Base-by-base conservation (phyloP, 116 monocot species). In the Thalassia testudinum region DNA sequence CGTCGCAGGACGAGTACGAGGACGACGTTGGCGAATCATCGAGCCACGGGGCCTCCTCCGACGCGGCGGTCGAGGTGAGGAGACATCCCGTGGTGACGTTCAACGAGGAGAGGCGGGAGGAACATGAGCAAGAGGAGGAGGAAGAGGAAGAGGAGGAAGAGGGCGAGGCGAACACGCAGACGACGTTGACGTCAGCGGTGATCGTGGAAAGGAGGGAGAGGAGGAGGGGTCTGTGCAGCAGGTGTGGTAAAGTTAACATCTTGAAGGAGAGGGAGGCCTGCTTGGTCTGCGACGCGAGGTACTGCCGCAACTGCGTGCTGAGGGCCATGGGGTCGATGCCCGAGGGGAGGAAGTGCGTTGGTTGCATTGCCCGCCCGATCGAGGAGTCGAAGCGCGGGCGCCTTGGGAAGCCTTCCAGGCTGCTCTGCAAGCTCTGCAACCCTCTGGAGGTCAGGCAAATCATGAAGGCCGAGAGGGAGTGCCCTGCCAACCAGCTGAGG, bases 321-420 rank as follows among this genome's bases (percentile, higher is more conserved):
- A 68, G 58, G 29, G 69, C 72, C 14, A 78, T 78, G 78, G 78
- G 78, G 17, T 78, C 78, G 1, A 78, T 78, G 78, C 72, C 78
- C 13, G 78, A 78, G 43, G 78, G 78, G 12, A 54, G 72, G 25
- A 78, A 78, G 37, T 78, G 78, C 34, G 69, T 69, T 18, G 42
- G 56, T 17, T 78, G 78, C 58, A 72, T 78, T 27, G 78, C 72
- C 10, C 42, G 51, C 1, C 72, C 68, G 21, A 72, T 78, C 8
- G 69, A 64, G 0, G 78, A 72, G 61, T 26, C 49, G 13, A 68
- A 58, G 42, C 27, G 78, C 38, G 5, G 50, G 21, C 47, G 12
- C 10, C 72, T 78, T 1, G 78, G 78, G 20, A 78, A 65, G 43
- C 27, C 72, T 15, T 72, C 72, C 0, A 60, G 64, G 57, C 52